Evolutionary conservation across 768 basidiomycete genomes (phyloP).

Genomic region (Leccinum rimulosum): DNA sequence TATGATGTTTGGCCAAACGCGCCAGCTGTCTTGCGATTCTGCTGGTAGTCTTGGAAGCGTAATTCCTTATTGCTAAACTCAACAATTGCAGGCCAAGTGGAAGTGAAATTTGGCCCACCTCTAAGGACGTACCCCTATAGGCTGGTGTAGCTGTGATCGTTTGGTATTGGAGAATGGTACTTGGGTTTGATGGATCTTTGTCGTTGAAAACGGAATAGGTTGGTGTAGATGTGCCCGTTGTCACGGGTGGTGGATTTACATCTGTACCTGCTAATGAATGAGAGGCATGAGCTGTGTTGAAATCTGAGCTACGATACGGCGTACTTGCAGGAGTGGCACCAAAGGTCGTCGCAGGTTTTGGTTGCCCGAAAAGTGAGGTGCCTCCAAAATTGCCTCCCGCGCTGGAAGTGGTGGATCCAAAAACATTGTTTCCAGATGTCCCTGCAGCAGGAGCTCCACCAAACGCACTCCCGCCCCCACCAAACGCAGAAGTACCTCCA

Average conservation of each 20-base stretch:
- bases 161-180: conserved; percentile 66
- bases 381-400: conserved; percentile 42
- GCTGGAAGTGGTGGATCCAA: conserved; percentile 33
- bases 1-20: conserved; percentile 54
- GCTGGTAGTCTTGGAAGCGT: conserved; percentile 71
- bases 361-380: conserved; percentile 58
- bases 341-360: conserved; percentile 45
- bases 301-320: conserved; percentile 4
- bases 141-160: conserved; percentile 77
- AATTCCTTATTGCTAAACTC: conserved; percentile 51
- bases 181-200: conserved; percentile 55
- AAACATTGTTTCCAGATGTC: conserved; percentile 32
- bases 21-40: conserved; percentile 68
- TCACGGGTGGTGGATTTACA: conserved; percentile 48
- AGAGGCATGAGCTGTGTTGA: conserved; percentile 10
- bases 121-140: conserved; percentile 76
- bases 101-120: conserved; percentile 40
- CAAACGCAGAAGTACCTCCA: conserved; percentile 52
- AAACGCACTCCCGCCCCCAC: conserved; percentile 42
- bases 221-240: conserved; percentile 69
- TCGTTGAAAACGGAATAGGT: conserved; percentile 58
- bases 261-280: conserved; percentile 34
- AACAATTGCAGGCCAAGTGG: background rate
- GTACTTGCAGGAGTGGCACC: conserved; percentile 37
- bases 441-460: conserved; percentile 32